Evolutionary conservation across 371 early-diverging fungal genomes (phyloP), one percentile per base, ranked within the genome.

Genomic region (Actinomucor elegans): DNA sequence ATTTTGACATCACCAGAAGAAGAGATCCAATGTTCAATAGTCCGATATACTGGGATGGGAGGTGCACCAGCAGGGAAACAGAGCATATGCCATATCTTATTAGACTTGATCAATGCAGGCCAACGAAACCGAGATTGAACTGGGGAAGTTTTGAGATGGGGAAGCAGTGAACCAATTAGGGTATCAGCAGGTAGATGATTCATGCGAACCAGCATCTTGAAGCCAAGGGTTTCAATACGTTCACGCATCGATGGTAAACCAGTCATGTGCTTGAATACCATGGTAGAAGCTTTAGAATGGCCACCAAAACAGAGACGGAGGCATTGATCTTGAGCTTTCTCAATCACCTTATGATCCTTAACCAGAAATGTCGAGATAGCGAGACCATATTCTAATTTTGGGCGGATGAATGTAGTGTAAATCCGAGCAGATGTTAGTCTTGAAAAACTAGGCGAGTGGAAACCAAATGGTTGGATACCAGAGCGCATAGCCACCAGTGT

Each of bases 301-400:
- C 56, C 46, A 20, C 63, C 59, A 11, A 51, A 58, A 1, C 35
- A 15, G 33, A 50, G 45, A 3, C 67, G 42, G 1, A 67, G 37
- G 20, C 59, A 62, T 5, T 2, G 29, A 38, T 52, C 38, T 32
- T 62, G 68, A 11, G 28, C 33, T 2, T 37, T 26, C 1, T 62
- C 63, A 0, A 62, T 11, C 0, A 10, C 20, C 10, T 38, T 18
- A n/a, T 29, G 2, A 11, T 52, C 24, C 3, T 23, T 18, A 14
- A 8, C 26, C 7, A 9, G 8, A 2, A 59, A 23, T 0, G 12
- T 20, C 7, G 36, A 49, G 23, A 53, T 53, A 15, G 40, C 46
- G 11, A 47, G 35, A 26, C 55, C 64, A 32, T 64, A 64, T 38
- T 64, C 64, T 12, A 64, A 20, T 23, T 64, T 57, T 1, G 64